phyloP scores from a whole-genome alignment of 169 alveolate genomes.

The Eimeria sp. region DNA sequence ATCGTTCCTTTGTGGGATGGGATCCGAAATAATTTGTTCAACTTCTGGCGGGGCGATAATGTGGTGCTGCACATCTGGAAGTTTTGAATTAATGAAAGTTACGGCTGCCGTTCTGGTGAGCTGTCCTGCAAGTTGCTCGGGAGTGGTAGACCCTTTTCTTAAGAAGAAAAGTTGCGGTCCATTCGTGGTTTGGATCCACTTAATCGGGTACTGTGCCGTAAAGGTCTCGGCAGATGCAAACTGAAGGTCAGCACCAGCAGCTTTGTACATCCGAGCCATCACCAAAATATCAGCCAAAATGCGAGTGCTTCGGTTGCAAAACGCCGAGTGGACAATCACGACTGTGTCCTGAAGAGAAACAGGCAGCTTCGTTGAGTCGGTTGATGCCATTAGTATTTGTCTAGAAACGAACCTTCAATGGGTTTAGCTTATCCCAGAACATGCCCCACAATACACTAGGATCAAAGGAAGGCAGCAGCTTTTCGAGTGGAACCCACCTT shows the following conservation, averaged over 20 bases:
- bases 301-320: constrained; percentile 74
- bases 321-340: constrained; percentile 66
- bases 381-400: background rate
- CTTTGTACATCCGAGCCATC: constrained; percentile 73
- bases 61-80: constrained; percentile 47
- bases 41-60: constrained; percentile 63
- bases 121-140: constrained; percentile 45
- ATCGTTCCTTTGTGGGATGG: constrained; percentile 66
- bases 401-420: background rate
- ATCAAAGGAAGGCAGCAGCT: background rate
- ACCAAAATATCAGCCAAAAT: constrained; percentile 43
- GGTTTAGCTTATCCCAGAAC: background rate
- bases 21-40: constrained; percentile 58
- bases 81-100: constrained; percentile 32
- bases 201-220: constrained; percentile 16
- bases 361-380: background rate
- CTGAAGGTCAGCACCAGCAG: constrained; percentile 58
- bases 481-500: constrained; percentile 42
- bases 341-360: constrained; percentile 68
- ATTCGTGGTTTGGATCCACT: constrained; percentile 44
- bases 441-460: background rate
- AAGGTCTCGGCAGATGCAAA: constrained; percentile 75
- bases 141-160: constrained; percentile 17
- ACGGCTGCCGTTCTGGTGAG: constrained; percentile 53
- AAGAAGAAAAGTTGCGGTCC: constrained; percentile 71